Percentiles rank a stretch among this genome's conserved stretches.
These are phyloP conservation scores for Elongisporangium undulatum DNA, from an alignment of 352 stramenopile species.

Conservation along the genomic window DNA sequence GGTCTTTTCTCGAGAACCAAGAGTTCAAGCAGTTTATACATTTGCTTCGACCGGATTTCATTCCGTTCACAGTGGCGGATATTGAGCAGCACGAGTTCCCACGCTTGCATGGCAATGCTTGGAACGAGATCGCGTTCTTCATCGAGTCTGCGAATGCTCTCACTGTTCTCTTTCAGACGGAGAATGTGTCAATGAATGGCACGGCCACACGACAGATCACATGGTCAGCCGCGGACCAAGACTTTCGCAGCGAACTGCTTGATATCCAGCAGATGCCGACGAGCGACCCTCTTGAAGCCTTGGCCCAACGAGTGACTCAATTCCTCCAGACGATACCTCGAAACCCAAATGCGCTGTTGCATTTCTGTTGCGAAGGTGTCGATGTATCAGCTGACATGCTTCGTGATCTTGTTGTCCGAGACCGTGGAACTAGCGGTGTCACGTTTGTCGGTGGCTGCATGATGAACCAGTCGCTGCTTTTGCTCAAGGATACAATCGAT, in stretches of 20 bases:
- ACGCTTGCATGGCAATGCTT: conserved; percentile 6
- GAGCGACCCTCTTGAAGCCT: conserved; percentile 5
- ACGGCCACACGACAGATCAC: conserved; percentile 2
- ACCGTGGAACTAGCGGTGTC: neutral
- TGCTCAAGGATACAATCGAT: conserved; percentile 16
- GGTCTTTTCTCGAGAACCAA: conserved; percentile 18
- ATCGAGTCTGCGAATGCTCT: conserved; percentile 10
- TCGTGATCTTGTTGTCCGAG: neutral
- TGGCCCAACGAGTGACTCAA: conserved; percentile 6
- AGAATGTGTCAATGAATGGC: conserved; percentile 3
- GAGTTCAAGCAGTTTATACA: conserved; percentile 17
- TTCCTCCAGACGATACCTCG: conserved; percentile 11
- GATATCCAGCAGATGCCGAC: conserved; percentile 2
- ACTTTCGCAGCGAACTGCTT: conserved; percentile 19
- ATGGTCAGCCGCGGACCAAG: conserved; percentile 26
- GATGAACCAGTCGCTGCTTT: conserved; percentile 24
- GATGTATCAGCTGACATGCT: conserved; percentile 4
- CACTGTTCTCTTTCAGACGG: conserved; percentile 13
- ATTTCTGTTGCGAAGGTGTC: conserved; percentile 30
- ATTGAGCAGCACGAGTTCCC: conserved; percentile 10
- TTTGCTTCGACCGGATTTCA: conserved; percentile 15
- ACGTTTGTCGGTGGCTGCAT: conserved; percentile 20
- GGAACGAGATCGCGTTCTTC: conserved; percentile 8
- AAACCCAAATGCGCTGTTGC: conserved; percentile 10
- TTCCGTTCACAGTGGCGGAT: conserved; percentile 3